Evolutionary conservation across 805 yeast genomes (phyloP).

Genomic region (Brettanomyces naardenensis): DNA sequence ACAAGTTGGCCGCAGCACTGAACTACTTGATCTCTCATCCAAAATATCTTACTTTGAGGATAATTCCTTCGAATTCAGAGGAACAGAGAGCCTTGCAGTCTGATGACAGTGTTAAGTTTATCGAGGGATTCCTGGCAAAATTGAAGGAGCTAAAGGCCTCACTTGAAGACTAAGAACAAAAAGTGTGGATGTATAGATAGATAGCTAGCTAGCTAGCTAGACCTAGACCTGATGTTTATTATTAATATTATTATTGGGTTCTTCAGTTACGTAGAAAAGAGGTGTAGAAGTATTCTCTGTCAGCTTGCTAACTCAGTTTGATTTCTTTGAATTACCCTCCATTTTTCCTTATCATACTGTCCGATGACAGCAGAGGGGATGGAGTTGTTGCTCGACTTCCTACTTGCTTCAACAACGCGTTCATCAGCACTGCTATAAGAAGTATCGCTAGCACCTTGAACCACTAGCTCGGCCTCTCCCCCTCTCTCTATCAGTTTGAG

Average conservation of each 20-base stretch:
- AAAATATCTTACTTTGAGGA: constrained; percentile 65
- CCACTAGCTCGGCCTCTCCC: not conserved
- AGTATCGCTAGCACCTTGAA: not conserved
- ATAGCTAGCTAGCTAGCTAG: no score
- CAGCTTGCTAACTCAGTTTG: no score
- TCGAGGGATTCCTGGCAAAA: constrained; percentile 38
- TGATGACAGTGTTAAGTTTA: constrained; percentile 37
- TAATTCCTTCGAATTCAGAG: constrained; percentile 54
- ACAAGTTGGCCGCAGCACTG: constrained; percentile 51
- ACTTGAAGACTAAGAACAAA: constrained; percentile 11
- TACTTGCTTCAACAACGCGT: constrained; percentile 7
- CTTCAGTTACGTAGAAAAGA: not conserved
- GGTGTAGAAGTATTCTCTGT: no score
- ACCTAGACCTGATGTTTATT: not conserved
- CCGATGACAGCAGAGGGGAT: constrained; percentile 55
- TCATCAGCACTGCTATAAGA: constrained; percentile 16
- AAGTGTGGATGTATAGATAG: constrained; percentile 7
- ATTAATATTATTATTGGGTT: constrained; percentile 1
- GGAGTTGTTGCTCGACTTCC: constrained; percentile 23
- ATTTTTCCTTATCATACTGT: constrained; percentile 58
- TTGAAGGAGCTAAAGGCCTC: constrained; percentile 46
- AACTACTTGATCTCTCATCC: constrained; percentile 80
- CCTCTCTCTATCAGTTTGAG: not conserved
- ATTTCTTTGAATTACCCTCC: constrained; percentile 41
- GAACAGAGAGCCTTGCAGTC: constrained; percentile 51